phyloP scores from a whole-genome alignment of 225 moss, liverwort and hornwort genomes.

The Polytrichum commune region DNA sequence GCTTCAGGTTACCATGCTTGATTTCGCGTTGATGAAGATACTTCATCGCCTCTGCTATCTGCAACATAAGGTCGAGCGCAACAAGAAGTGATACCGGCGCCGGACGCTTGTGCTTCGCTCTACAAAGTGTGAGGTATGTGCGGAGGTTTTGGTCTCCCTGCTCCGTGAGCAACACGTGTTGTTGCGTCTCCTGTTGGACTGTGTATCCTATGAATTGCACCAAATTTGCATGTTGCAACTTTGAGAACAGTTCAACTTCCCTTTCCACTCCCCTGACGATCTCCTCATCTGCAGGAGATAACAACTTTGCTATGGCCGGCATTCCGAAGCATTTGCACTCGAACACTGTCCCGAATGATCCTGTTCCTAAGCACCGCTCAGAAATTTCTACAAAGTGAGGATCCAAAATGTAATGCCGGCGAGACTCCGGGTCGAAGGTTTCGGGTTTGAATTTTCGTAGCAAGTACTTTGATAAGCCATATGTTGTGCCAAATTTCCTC shows the following conservation, averaged over 20 bases:
- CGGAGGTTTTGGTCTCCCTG: constrained; percentile 26
- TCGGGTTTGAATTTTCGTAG: constrained; percentile 23
- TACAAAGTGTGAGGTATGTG: constrained; percentile 22
- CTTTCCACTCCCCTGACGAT: constrained; percentile 28
- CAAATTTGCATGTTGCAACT: constrained; percentile 43
- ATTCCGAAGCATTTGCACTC: constrained; percentile 54
- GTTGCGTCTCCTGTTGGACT: constrained; percentile 11
- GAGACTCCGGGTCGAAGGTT: background rate
- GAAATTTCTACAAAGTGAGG: constrained; percentile 35
- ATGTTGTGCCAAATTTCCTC: constrained; percentile 35
- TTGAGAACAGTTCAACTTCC: constrained; percentile 22
- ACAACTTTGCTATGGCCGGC: constrained; percentile 30
- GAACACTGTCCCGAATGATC: constrained; percentile 32
- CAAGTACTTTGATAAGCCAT: constrained; percentile 36
- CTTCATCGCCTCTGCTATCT: constrained; percentile 44
- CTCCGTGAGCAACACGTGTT: constrained; percentile 37
- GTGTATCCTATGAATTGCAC: constrained; percentile 48
- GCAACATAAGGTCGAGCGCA: constrained; percentile 34
- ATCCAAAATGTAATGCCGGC: constrained; percentile 21
- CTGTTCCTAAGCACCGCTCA: constrained; percentile 21
- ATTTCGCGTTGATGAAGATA: constrained; percentile 44
- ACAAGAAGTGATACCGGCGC: constrained; percentile 34
- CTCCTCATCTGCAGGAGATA: constrained; percentile 19
- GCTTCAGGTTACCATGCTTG: constrained; percentile 35
- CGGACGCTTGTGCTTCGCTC: constrained; percentile 8